Evolutionary conservation across 768 basidiomycete genomes (phyloP), one percentile per base, ranked within the genome.

Genomic region (Hysterangium stoloniferum): DNA sequence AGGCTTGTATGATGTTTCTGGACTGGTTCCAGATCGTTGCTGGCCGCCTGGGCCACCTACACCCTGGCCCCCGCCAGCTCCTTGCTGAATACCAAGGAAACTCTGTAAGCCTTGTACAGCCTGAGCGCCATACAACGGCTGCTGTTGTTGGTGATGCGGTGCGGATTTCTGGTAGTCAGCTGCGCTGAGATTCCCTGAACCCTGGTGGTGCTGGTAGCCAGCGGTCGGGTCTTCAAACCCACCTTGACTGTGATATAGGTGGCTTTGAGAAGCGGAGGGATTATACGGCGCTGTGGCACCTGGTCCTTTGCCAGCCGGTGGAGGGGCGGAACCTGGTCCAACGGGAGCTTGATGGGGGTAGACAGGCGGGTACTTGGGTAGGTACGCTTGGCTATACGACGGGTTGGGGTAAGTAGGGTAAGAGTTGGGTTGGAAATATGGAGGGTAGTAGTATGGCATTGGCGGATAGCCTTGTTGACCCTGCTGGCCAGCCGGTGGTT

Each of bases 1-100:
- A 9, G 84, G 80, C 61, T 89, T 88, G 67, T 86, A 88, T 13
- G 82, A 68, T 6, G 78, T 68, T 64, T 88, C 86, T 1, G 86
- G 85, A 5, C 84, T 86, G 12, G 72, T 70, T 17, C 46, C 53
- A 12, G 75, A 67, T 13, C 73, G 71, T 48, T 73, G 70, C 20
- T 67, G 66, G 29, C 72, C 63, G 24, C 69, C 69, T 9, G 76
- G 75, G 4, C 75, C 80, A 5, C 64, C 55, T 4, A 63, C 63
- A 19, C 65, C 61, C 50, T 76, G 71, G 49, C 79, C 73, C 13
- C 82, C 74, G 17, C 80, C 79, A 75, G 84, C 82, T 61, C 85
- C 84, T 40, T 79, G 78, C 61, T 84, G 84, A 65, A 80, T 81
- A 22, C 25, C 38, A 1, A 51, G 19, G 29, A 51, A 51, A 19